These are phyloP conservation scores for Effrenium voratum DNA, from an alignment of 73 alveolate species.

Conservation along the genomic window DNA sequence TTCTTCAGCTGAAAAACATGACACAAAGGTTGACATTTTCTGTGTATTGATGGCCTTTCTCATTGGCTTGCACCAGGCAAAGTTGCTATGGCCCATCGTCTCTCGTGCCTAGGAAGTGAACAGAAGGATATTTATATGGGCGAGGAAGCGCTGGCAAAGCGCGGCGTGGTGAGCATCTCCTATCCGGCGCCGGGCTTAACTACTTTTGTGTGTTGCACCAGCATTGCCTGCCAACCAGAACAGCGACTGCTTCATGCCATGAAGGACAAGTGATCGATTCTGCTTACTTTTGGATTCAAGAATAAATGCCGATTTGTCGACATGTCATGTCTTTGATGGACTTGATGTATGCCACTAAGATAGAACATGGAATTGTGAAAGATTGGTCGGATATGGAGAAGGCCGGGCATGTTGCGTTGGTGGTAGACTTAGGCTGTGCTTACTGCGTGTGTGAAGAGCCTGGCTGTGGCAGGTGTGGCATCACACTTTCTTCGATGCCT, in stretches of 20 bases:
- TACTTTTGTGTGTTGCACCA: background rate
- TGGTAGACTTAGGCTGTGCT: background rate
- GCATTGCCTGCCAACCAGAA: background rate
- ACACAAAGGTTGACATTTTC: too few species aligned
- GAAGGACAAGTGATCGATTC: background rate
- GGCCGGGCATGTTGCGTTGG: too few species aligned
- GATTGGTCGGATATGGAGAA: constrained; percentile 98
- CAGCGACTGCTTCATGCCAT: background rate
- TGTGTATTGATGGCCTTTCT: too few species aligned
- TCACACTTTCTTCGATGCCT: constrained; percentile 96
- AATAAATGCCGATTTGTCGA: background rate
- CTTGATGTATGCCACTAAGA: constrained; percentile 2
- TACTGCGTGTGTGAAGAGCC: background rate
- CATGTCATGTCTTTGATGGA: background rate
- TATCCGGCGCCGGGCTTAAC: constrained; percentile 96
- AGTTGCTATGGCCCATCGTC: too few species aligned
- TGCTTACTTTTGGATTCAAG: too few species aligned
- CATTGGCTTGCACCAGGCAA: too few species aligned
- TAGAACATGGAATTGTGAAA: constrained; percentile 97
- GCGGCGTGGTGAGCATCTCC: constrained; percentile 97
- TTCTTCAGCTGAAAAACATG: too few species aligned
- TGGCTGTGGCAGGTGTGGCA: constrained; percentile 95
- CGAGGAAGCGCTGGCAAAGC: constrained; percentile 96
- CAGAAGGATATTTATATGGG: constrained; percentile 60
- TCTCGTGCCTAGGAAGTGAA: constrained; percentile 87